phyloP scores from a whole-genome alignment of 768 basidiomycete species.

The Auricularia heimuer region DNA sequence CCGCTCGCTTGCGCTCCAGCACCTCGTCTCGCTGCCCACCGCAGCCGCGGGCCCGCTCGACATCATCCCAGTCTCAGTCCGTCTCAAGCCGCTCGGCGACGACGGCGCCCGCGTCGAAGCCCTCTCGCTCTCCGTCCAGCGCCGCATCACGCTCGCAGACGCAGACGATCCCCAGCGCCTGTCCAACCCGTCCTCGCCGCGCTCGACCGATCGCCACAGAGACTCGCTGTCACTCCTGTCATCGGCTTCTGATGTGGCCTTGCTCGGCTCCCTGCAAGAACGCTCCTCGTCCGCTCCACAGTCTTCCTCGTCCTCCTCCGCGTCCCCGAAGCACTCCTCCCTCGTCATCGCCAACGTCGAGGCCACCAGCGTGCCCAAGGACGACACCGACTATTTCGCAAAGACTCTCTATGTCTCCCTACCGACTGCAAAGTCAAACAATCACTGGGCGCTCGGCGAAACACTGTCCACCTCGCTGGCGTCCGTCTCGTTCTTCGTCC shows the following conservation, averaged over 20 bases:
- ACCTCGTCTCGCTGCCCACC: conserved; percentile 45
- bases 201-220: neutral
- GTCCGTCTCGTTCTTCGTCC: conserved; percentile 59
- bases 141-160: conserved; percentile 56
- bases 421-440: conserved; percentile 57
- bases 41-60: conserved; percentile 63
- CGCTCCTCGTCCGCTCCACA: conserved; percentile 17
- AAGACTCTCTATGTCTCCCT: conserved; percentile 63
- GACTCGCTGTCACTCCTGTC: neutral
- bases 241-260: conserved; percentile 9
- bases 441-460: conserved; percentile 74
- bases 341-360: conserved; percentile 41
- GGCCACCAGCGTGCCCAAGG: conserved; percentile 48
- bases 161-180: conserved; percentile 9
- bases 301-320: conserved; percentile 14
- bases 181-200: conserved; percentile 5
- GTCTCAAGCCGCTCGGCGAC: conserved; percentile 46
- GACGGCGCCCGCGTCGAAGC: conserved; percentile 47
- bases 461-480: conserved; percentile 57
- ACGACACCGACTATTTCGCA: conserved; percentile 48
- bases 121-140: conserved; percentile 57
- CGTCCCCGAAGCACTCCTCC: conserved; percentile 14
- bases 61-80: conserved; percentile 55
- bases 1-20: conserved; percentile 49
- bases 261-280: conserved; percentile 11